These are phyloP conservation scores for Podila epigama DNA, from an alignment of 192 early-diverging fungal species.

Conservation along the genomic window DNA sequence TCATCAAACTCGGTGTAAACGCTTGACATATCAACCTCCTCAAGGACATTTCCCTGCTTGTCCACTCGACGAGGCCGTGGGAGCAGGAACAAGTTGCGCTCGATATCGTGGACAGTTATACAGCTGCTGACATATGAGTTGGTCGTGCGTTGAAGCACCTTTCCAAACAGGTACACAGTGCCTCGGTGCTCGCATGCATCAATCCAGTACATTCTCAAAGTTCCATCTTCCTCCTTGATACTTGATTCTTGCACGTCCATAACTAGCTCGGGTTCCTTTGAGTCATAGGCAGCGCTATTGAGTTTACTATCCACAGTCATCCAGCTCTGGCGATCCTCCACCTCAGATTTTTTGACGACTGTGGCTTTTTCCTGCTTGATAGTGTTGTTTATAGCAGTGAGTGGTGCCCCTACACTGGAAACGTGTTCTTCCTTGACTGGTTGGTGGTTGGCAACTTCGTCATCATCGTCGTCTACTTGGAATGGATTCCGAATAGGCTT, in stretches of 20 bases:
- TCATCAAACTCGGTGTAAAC: conserved; percentile 81
- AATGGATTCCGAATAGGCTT: conserved; percentile 25
- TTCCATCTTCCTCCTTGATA: conserved; percentile 56
- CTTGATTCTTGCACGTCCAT: conserved; percentile 20
- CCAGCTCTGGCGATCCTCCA: conserved; percentile 16
- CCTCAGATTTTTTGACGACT: conserved; percentile 27
- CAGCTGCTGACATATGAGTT: conserved; percentile 81
- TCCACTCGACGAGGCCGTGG: conserved; percentile 69
- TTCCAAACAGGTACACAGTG: conserved; percentile 90
- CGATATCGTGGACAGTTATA: conserved; percentile 76
- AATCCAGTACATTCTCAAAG: conserved; percentile 86
- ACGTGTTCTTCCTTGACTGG: conserved; percentile 6
- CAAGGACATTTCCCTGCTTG: conserved; percentile 59
- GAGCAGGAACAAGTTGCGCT: conserved; percentile 93
- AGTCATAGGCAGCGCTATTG: conserved; percentile 6
- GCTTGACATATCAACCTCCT: conserved; percentile 67
- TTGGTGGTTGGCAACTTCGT: too few relatives aligned
- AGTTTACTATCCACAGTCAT: conserved; percentile 26
- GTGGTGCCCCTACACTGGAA: conserved; percentile 13
- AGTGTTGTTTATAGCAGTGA: conserved; percentile 6
- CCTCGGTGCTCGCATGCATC: conserved; percentile 90
- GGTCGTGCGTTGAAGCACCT: conserved; percentile 67
- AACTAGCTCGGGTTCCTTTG: conserved; percentile 4
- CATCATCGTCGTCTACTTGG: conserved; percentile 14
- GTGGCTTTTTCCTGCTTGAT: conserved; percentile 30